Evolutionary conservation across 192 early-diverging fungal genomes (phyloP).

Genomic region (Coemansia sp.): DNA sequence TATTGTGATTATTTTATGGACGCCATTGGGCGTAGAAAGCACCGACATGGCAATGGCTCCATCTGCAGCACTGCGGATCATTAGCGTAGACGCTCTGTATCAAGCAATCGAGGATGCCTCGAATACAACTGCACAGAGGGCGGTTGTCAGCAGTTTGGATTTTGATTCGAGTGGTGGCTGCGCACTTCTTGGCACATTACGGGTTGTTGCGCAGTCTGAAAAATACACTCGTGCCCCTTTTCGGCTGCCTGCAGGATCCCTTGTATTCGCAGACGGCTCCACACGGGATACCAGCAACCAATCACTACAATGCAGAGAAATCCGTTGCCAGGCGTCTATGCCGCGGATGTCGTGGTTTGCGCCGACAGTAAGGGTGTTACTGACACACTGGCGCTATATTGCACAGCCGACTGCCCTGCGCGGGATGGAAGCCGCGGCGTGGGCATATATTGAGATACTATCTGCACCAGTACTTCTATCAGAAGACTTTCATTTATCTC

Average conservation of each 20-base stretch:
- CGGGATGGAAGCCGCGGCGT: slow-evolving; percentile 8
- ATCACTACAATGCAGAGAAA: slow-evolving; percentile 3
- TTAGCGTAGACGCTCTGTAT: slow-evolving; percentile 4
- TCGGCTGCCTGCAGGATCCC: slow-evolving; percentile 14
- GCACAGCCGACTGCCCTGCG: slow-evolving; percentile 3
- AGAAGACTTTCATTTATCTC: slow-evolving; percentile 1
- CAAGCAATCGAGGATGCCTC: background rate
- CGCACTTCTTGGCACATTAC: slow-evolving; percentile 24
- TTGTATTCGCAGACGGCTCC: slow-evolving; percentile 19
- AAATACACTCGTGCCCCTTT: slow-evolving; percentile 15
- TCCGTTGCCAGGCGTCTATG: slow-evolving; percentile 19
- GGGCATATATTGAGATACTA: slow-evolving; percentile 30
- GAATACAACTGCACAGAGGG: background rate
- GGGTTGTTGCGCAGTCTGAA: slow-evolving; percentile 29
- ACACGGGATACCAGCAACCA: background rate
- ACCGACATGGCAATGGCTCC: slow-evolving; percentile 9
- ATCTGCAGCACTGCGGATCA: slow-evolving; percentile 14
- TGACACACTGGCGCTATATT: slow-evolving; percentile 41
- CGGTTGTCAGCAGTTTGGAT: background rate
- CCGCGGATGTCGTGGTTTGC: slow-evolving; percentile 27
- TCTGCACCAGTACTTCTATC: slow-evolving; percentile 27
- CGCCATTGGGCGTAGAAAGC: background rate
- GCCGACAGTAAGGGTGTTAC: slow-evolving; percentile 7
- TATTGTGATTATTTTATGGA: background rate
- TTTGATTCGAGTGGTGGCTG: slow-evolving; percentile 7